phyloP scores from a whole-genome alignment of 352 stramenopile genomes.

The Poterioochromonas sp. region DNA sequence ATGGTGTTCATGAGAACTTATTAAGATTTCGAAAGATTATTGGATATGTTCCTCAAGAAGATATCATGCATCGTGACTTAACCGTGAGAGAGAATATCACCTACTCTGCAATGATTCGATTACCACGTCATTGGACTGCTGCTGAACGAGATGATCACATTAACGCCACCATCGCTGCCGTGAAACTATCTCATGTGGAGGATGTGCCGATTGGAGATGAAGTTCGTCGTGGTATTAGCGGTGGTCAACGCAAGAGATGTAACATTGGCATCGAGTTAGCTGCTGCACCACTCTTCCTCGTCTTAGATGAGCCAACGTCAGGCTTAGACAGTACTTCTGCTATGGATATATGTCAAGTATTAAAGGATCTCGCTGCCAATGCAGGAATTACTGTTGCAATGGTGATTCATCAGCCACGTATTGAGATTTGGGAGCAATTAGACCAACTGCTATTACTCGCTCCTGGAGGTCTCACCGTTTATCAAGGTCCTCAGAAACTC shows the following conservation, averaged over 20 bases:
- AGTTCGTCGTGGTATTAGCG: constrained; percentile 5
- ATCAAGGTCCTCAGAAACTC: not conserved
- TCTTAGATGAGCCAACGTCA: constrained; percentile 21
- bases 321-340: not conserved
- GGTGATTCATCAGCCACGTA: not conserved
- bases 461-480: not conserved
- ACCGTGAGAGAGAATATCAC: constrained; percentile 45
- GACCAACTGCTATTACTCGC: not conserved
- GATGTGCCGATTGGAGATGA: not conserved
- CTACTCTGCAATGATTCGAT: constrained; percentile 35
- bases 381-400: not conserved
- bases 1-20: too few relatives aligned
- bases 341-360: too few relatives aligned
- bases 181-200: not conserved
- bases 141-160: not conserved
- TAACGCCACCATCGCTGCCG: not conserved
- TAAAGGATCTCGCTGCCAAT: too few relatives aligned
- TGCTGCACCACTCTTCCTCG: constrained; percentile 12
- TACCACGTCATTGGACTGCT: not conserved
- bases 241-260: constrained; percentile 27
- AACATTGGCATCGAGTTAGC: constrained; percentile 25
- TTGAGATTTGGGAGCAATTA: not conserved
- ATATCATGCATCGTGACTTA: constrained; percentile 45
- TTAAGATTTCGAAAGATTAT: not conserved
- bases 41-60: constrained; percentile 45